Evolutionary conservation across 176 grass and related monocot species (phyloP).

Genomic region (Triticum turgidum): DNA sequence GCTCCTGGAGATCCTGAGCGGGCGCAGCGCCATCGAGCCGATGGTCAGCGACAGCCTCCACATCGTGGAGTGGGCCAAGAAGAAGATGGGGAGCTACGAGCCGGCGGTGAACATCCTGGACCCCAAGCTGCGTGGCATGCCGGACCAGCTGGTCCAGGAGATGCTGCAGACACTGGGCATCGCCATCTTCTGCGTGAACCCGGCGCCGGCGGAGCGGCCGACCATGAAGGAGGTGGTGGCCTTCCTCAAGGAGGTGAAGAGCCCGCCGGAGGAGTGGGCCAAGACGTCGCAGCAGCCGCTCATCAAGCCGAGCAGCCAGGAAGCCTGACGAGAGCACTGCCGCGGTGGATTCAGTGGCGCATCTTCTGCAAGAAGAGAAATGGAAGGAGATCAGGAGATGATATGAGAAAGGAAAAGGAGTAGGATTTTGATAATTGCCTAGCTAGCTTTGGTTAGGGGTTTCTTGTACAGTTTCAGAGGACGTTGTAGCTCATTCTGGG

Average conservation of each 20-base stretch:
- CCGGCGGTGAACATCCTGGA: conserved; percentile 72
- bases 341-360: neutral
- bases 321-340: conserved; percentile 26
- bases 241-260: conserved; percentile 95
- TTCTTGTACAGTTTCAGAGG: conserved; percentile 49
- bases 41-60: conserved; percentile 60
- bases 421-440: conserved; percentile 45
- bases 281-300: conserved; percentile 88
- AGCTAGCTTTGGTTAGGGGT: conserved; percentile 49
- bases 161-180: conserved; percentile 91
- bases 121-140: conserved; percentile 70
- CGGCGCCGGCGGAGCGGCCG: conserved; percentile 67
- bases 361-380: neutral
- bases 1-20: conserved; percentile 86
- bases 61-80: conserved; percentile 97
- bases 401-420: conserved; percentile 3
- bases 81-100: conserved; percentile 94
- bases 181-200: conserved; percentile 90
- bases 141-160: conserved; percentile 90
- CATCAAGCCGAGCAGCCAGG: conserved; percentile 60
- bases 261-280: conserved; percentile 85
- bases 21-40: conserved; percentile 66
- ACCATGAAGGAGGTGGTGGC: conserved; percentile 98
- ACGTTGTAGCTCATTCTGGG: conserved; percentile 27
- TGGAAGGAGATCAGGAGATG: neutral